Evolutionary conservation across 441 rosid genomes (phyloP), one percentile per base, ranked within the genome.

Genomic region (Eugenia klotzschiana): DNA sequence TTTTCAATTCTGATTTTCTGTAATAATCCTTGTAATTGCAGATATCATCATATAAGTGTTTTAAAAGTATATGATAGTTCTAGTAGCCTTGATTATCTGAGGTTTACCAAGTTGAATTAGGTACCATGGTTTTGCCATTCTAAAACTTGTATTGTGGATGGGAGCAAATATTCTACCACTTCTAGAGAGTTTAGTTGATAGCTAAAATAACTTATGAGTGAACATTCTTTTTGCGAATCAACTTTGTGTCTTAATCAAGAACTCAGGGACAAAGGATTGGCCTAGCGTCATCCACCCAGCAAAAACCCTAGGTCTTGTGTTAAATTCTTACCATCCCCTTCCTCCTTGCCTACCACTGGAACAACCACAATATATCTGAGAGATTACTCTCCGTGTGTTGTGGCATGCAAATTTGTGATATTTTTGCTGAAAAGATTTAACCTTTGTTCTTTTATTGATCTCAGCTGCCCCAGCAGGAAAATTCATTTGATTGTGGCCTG

Each of bases 381-480:
- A 20, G 25, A 64, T 29, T 64, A 49, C 52, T 54, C 11, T 83
- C 13, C 5, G 16, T 18, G 29, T 51, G 26, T 52, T 33, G 23
- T 60, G 73, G 41, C 73, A 16, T 60, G 73, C 43, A 29, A 83
- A 79, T 58, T 41, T 72, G 87, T 90, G 85, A 89, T 79, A 25
- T 80, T 51, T 51, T 43, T 79, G 25, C 56, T 10, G 46, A 80
- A 50, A 26, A 50, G n/a, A 29, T 82, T 84, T 83, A 72, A 57
- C 81, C 81, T 37, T 82, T 88, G 58, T 86, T 84, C 84, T 80
- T 13, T 89, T 51, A 23, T 80, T 80, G 82, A 27, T 80, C 25
- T 82, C 91, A 93, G 95, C 87, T 93, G 86, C 95, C 95, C n/a
- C 95, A 93, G 89, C 95, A 93, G 89, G 94, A 93, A 80, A 93